Evolutionary conservation across 1,139 yeast species (phyloP), one percentile per base, ranked within the genome.

Genomic region (Diutina neorugosa): DNA sequence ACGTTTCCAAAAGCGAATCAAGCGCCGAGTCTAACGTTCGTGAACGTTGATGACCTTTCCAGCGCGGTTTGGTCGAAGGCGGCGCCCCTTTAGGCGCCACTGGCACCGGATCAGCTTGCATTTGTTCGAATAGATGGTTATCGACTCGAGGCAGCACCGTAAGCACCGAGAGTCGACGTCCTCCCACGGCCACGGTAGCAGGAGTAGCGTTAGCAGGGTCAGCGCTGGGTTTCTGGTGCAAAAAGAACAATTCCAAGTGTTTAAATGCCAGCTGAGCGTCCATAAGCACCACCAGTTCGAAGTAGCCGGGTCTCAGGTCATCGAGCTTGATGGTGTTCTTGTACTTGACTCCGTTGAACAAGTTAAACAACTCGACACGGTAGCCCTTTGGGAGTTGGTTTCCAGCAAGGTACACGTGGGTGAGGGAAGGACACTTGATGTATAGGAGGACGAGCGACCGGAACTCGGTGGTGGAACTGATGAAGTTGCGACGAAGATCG

Each of bases 271-370:
- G 67, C 55, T 77, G 80, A 2, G 74, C 68, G 59, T 80, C 85
- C 53, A 79, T 65, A 40, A 80, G 62, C 61, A 78, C 61, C 18
- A 84, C 77, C 52, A 79, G 73, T 64, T 82, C 87, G 63, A 82
- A 78, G 56, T 82, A 76, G 1, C 87, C 86, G 0, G 87, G 86
- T 55, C 76, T 66, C 9, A 84, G 78, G 54, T 83, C 86, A 61
- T 82, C 86, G 52, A 82, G 75, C 59, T 76, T 73, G 56, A 81
- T 63, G 20, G 63, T 63, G 55, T 77, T 80, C 44, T 69, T 68
- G 78, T 31, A 71, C 40, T 46, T 46, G 6, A 46, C 77, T 14
- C 84, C 84, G 59, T 81, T 78, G 56, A 73, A 64, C 55, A 76
- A 61, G 61, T 81, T 80, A 64, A 81, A 81, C 34, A 81, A 60